Percentiles rank a stretch among this genome's conserved stretches.
Conservation (phyloP, 2,329 filamentous ascomycete species). For the Pseudogymnoascus sp. region DNA sequence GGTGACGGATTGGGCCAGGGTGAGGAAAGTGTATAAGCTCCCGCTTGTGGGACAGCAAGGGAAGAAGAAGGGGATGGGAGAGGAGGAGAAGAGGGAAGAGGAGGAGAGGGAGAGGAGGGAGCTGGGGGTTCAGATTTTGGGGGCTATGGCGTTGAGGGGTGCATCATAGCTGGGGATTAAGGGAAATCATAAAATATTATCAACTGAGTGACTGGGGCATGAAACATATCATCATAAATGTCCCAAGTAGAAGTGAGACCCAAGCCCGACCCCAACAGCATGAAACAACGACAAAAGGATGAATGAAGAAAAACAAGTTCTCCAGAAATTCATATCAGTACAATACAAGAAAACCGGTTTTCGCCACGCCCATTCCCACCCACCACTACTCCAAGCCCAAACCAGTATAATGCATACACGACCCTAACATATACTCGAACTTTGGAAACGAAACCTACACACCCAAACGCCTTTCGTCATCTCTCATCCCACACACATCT, state of each 20-base stretch:
- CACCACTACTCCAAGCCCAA: not conserved
- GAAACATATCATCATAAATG: not conserved
- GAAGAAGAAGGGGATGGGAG: constrained; percentile 15
- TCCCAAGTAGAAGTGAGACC: not conserved
- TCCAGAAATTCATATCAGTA: constrained; percentile 1
- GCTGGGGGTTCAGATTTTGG: constrained; percentile 61
- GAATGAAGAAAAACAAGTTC: not conserved
- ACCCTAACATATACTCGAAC: constrained; percentile 6
- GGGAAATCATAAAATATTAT: not conserved
- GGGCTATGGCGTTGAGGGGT: constrained; percentile 70
- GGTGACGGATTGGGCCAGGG: constrained; percentile 56
- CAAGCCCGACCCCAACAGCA: no score
- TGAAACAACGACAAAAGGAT: not conserved
- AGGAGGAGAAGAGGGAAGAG: constrained; percentile 24
- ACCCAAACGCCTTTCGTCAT: not conserved
- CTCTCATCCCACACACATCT: not conserved
- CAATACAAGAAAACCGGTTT: constrained; percentile 3
- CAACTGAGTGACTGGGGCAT: not conserved
- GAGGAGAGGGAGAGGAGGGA: constrained; percentile 39
- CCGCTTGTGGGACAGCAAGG: constrained; percentile 47
- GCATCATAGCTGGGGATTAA: constrained; percentile 19
- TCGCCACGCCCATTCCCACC: not conserved
- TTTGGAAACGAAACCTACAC: not conserved
- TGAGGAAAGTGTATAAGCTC: constrained; percentile 83
- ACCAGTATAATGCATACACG: not conserved